Conservation (phyloP, 352 stramenopile genomes). For the Plasmopara halstedii region DNA sequence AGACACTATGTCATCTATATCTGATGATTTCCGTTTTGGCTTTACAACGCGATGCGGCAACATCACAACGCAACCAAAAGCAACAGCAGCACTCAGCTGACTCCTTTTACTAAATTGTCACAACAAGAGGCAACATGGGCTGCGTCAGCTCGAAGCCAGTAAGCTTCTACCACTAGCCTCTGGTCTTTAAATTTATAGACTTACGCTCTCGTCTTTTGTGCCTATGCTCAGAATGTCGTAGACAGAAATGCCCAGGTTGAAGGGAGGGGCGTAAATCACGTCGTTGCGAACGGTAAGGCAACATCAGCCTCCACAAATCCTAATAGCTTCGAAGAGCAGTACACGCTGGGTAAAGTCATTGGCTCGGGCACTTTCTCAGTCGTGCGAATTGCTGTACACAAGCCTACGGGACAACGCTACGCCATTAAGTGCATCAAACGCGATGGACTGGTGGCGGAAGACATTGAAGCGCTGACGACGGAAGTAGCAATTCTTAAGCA, state of each 20-base stretch:
- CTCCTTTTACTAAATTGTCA: conserved; percentile 5
- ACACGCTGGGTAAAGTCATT: conserved; percentile 81
- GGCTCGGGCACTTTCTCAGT: conserved; percentile 88
- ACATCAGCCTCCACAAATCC: conserved; percentile 26
- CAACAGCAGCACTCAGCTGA: conserved; percentile 17
- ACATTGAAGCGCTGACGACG: conserved; percentile 83
- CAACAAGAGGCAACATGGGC: conserved; percentile 37
- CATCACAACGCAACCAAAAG: conserved; percentile 28
- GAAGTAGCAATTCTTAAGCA: conserved; percentile 83
- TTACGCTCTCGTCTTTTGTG: background rate
- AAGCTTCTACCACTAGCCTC: conserved; percentile 6
- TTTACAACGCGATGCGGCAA: conserved; percentile 6
- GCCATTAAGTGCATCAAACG: conserved; percentile 92
- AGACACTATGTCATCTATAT: conserved; percentile 15
- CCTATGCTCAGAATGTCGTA: conserved; percentile 41
- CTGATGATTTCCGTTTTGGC: conserved; percentile 21
- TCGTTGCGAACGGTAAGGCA: conserved; percentile 13
- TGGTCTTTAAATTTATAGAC: background rate
- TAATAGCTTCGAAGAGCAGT: conserved; percentile 80
- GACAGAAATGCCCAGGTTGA: conserved; percentile 30
- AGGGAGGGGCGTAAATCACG: conserved; percentile 27
- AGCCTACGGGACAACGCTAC: conserved; percentile 76
- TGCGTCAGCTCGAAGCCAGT: conserved; percentile 71
- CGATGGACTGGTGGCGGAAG: conserved; percentile 70
- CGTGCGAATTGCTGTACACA: conserved; percentile 78